phyloP scores from a whole-genome alignment of 257 asterid species.

The Cruciata laevipes region DNA sequence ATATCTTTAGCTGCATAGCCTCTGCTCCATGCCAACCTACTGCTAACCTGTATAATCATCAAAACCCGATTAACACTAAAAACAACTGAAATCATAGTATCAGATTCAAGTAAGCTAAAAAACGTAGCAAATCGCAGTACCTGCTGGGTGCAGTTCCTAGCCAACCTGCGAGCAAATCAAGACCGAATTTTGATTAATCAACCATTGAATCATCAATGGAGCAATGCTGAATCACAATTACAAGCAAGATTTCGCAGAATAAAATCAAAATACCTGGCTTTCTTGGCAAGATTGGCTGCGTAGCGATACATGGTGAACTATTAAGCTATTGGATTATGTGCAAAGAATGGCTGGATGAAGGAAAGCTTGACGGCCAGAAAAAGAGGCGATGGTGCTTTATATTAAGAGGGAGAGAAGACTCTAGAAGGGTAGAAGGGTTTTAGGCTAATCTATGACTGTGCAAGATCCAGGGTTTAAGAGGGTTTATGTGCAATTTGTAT shows the following conservation, averaged over 20 bases:
- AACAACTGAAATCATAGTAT: neutral
- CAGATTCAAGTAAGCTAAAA: neutral
- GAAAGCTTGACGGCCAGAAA: neutral
- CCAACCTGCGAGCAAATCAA: constrained; percentile 27
- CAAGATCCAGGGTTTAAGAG: constrained; percentile 16
- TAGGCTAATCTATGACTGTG: neutral
- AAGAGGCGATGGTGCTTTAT: constrained; percentile 3
- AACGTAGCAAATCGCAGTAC: constrained; percentile 10
- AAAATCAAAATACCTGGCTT: constrained; percentile 35
- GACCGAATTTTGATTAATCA: neutral
- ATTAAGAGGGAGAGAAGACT: constrained; percentile 42
- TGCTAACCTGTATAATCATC: constrained; percentile 23
- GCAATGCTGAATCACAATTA: neutral
- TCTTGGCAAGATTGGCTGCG: constrained; percentile 79
- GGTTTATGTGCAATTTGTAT: neutral
- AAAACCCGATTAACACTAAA: neutral
- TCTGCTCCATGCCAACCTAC: constrained; percentile 42
- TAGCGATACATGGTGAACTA: constrained; percentile 58
- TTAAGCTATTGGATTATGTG: neutral
- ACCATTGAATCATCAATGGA: neutral
- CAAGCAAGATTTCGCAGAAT: neutral
- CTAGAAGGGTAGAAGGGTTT: constrained; percentile 54
- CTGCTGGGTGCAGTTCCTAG: constrained; percentile 30
- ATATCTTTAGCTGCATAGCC: constrained; percentile 56
- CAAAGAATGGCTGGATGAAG: neutral